Percentiles rank a stretch among this genome's conserved stretches.
These are phyloP conservation scores for Neurospora sp. DNA, from an alignment of 495 filamentous ascomycete species.

Conservation along the genomic window DNA sequence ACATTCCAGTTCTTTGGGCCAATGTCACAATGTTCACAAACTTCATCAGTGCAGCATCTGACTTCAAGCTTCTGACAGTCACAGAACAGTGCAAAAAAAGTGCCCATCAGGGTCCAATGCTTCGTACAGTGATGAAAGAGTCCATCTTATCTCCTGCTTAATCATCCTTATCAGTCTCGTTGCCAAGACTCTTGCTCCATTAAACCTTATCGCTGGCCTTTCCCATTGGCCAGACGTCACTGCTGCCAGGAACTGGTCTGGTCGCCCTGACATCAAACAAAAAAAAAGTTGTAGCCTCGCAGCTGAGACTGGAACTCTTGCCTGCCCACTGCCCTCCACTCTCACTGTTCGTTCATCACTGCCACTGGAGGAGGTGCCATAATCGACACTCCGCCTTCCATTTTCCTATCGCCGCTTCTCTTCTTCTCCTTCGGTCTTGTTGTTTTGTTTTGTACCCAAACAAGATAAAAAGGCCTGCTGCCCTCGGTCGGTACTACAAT, in stretches of 20 bases:
- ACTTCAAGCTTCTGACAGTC: not conserved
- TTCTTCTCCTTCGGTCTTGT: not conserved
- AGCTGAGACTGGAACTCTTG: not conserved
- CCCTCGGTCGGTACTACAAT: not conserved
- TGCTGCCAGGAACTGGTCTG: conserved; percentile 5
- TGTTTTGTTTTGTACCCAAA: not conserved
- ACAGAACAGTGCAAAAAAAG: not conserved
- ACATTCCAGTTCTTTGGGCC: not conserved
- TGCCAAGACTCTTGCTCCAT: not conserved
- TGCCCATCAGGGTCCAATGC: conserved; percentile 7
- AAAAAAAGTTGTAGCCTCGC: conserved; percentile 14
- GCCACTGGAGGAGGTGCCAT: not conserved
- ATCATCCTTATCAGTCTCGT: not conserved
- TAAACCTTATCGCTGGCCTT: conserved; percentile 6
- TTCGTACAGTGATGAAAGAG: not conserved
- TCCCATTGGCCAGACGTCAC: not conserved
- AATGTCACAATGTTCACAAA: not conserved
- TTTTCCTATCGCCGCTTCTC: not conserved
- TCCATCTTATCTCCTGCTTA: not conserved
- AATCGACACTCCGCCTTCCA: not conserved
- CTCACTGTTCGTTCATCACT: not conserved
- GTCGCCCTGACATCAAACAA: conserved; percentile 5
- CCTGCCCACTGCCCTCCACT: not conserved
- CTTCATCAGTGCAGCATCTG: not conserved
- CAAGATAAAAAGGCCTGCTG: not conserved